phyloP scores from a whole-genome alignment of 441 rosid genomes.

The Biscutella laevigata region DNA sequence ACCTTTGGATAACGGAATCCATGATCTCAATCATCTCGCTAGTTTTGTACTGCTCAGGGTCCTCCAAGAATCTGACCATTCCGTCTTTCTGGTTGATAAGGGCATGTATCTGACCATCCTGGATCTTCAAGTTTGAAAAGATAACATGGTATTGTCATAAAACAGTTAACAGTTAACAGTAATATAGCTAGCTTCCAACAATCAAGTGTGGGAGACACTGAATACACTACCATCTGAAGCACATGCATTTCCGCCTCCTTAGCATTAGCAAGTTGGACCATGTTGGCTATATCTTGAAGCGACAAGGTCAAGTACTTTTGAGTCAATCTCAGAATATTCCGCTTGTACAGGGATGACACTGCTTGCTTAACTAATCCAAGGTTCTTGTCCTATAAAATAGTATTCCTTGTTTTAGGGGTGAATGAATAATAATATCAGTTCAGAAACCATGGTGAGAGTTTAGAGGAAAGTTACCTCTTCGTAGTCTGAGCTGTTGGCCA shows the following conservation, averaged over 20 bases:
- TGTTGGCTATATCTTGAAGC: constrained; percentile 87
- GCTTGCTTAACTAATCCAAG: constrained; percentile 94
- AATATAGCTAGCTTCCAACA: not conserved
- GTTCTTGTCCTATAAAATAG: constrained; percentile 67
- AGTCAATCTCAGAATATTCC: constrained; percentile 87
- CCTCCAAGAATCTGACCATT: constrained; percentile 95
- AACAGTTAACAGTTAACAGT: not conserved
- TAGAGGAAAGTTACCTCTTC: constrained; percentile 45
- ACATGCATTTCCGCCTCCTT: constrained; percentile 99
- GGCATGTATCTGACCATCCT: constrained; percentile 94
- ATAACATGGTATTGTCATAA: not conserved
- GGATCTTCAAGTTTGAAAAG: constrained; percentile 47
- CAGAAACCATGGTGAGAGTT: constrained; percentile 8
- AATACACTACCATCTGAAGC: constrained; percentile 77
- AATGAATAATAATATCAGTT: not conserved
- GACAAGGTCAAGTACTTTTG: constrained; percentile 93
- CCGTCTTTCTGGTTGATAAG: constrained; percentile 95
- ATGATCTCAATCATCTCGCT: constrained; percentile 76
- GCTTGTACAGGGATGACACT: constrained; percentile 81
- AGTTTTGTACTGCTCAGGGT: constrained; percentile 92
- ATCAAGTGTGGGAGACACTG: not conserved
- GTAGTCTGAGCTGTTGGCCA: constrained; percentile 44
- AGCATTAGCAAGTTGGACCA: constrained; percentile 63
- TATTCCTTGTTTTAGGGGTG: constrained; percentile 3
- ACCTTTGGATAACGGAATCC: constrained; percentile 93